Conservation (phyloP, 1,284 basidiomycete species). For the Ceratobasidium sp. region DNA sequence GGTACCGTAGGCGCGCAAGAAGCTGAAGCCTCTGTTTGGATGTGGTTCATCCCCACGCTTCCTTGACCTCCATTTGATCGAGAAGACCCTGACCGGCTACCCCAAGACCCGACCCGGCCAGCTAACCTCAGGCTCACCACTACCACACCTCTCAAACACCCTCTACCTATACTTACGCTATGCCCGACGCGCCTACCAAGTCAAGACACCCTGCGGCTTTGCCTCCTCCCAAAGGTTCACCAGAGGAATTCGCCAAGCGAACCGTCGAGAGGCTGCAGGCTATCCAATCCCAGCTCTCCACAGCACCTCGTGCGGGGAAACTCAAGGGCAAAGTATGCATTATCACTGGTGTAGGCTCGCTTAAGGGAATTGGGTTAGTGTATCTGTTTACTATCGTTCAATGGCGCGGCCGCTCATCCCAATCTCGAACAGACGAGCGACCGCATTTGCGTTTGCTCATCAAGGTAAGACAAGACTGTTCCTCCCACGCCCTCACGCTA, state of each 20-base stretch:
- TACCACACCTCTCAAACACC: neutral
- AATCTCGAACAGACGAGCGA: conserved; percentile 67
- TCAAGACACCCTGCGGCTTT: conserved; percentile 29
- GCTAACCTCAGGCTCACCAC: neutral
- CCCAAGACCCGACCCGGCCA: conserved; percentile 17
- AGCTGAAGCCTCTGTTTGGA: neutral
- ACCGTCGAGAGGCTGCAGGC: conserved; percentile 74
- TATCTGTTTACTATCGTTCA: conserved; percentile 1
- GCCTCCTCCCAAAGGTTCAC: conserved; percentile 31
- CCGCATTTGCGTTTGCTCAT: conserved; percentile 81
- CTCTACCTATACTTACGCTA: neutral
- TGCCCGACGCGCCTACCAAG: conserved; percentile 43
- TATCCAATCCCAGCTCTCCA: conserved; percentile 78
- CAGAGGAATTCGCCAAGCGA: conserved; percentile 55
- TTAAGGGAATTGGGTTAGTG: conserved; percentile 87
- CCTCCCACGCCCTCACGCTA: neutral
- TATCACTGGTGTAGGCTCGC: conserved; percentile 87
- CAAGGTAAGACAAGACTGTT: conserved; percentile 69
- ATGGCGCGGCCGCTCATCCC: neutral
- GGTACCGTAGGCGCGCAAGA: neutral
- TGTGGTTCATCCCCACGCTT: no score
- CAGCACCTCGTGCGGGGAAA: conserved; percentile 67
- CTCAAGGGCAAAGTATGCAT: conserved; percentile 89
- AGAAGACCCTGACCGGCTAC: conserved; percentile 30
- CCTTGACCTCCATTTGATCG: neutral